Conservation (phyloP, 75 land plant species). For the Adiantum capillusveneris region DNA sequence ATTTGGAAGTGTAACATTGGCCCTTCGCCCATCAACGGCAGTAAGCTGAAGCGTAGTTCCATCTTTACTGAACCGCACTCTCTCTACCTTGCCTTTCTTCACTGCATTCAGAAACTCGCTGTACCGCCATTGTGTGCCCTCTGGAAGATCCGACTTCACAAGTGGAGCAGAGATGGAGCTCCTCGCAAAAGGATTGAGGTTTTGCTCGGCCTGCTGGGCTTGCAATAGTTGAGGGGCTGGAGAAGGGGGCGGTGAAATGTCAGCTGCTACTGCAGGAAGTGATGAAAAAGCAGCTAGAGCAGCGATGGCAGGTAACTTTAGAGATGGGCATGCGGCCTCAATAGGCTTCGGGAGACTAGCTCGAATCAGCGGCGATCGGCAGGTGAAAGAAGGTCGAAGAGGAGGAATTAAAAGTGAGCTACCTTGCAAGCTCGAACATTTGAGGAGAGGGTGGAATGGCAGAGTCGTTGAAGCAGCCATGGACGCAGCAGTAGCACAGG, state of each 20-base stretch:
- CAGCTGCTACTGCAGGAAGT: conserved; percentile 12
- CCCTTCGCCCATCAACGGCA: conserved; percentile 92
- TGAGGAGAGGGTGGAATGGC: conserved; percentile 2
- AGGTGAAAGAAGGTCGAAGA: neutral
- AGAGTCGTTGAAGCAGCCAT: neutral
- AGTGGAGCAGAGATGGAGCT: conserved; percentile 13
- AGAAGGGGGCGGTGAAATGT: conserved; percentile 11
- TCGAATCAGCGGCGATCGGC: neutral
- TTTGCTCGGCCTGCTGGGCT: conserved; percentile 6
- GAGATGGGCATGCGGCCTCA: neutral
- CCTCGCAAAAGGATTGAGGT: conserved; percentile 2
- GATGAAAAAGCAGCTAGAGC: conserved; percentile 1
- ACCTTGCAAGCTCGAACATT: neutral
- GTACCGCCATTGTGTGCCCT: conserved; percentile 93
- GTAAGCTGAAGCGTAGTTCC: conserved; percentile 79
- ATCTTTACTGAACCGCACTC: conserved; percentile 89
- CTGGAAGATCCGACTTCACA: conserved; percentile 44
- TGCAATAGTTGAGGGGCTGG: conserved; percentile 1
- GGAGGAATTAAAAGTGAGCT: neutral
- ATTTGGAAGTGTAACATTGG: conserved; percentile 79
- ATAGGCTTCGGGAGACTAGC: neutral
- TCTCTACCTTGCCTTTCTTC: conserved; percentile 93
- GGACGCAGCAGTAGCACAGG: neutral
- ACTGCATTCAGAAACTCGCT: conserved; percentile 99
- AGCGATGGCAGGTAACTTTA: neutral